Evolutionary conservation across 305 asterid species (phyloP), one percentile per base, ranked within the genome.

Genomic region (Rubia tinctorum): DNA sequence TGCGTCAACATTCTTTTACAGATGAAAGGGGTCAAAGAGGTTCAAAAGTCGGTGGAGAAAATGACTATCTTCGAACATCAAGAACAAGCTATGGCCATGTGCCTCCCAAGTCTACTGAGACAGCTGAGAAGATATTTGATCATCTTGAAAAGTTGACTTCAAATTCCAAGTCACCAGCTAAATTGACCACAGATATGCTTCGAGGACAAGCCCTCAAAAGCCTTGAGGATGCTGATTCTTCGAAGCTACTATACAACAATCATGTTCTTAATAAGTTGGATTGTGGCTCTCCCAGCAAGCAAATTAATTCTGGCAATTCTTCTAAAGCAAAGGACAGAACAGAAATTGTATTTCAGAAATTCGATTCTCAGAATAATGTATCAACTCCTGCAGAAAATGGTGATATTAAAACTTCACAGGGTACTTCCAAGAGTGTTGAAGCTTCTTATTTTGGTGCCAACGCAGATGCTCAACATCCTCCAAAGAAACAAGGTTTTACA

Each of bases 111-210:
- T 91, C 97, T 58, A 89, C 81, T 75, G 88, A 88, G 82, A 86
- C 86, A 78, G 99, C 99, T 76, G 80, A 93, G 66, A 90, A 78
- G 83, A 90, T 95, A 77, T 85, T 95, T 82, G 89, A 89, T 86
- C 93, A 89, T 37, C 91, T 91, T 82, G 94, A 91, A 69, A 86
- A 77, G 63, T 60, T 90, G 73, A 79, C 89, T 61, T 91, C 97
- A 37, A 86, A 82, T 77, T 92, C 83, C 69, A 90, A 89, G 72
- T 74, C 88, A 17, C 84, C 85, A 58, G 62, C 77, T 66, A 88
- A 81, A 80, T 84, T 82, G 80, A 83, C 91, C 44, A 74, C 87
- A 12, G 82, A 78, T 75, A 80, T 85, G 89, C 89, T 88, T 77
- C 83, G 75, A 58, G 96, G 91, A 77, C 85, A 81, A 73, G 88